A percentile compares a stretch with the other conserved stretches of the same genome.
Conservation (phyloP, 108 stramenopile genomes). For the Pinguiococcus pyrenoidosus region DNA sequence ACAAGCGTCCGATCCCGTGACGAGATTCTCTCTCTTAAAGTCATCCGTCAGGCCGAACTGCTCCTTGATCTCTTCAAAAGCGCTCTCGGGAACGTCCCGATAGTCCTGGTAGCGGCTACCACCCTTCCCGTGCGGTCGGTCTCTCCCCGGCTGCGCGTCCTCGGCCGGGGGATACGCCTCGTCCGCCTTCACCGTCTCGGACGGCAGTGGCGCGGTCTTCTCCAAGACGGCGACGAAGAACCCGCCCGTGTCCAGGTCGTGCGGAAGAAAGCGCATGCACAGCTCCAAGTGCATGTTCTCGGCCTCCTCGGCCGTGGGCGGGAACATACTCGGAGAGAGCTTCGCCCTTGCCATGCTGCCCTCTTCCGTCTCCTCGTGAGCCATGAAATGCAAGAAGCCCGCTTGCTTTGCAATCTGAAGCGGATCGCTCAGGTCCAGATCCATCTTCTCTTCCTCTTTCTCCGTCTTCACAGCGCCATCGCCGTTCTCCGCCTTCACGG, state of each 20-base stretch:
- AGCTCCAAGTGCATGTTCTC: constrained; percentile 40
- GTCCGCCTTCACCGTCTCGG: neutral
- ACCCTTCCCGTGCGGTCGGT: neutral
- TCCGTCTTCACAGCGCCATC: neutral
- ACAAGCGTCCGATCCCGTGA: no score
- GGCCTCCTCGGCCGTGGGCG: constrained; percentile 8
- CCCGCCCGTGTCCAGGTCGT: constrained; percentile 94
- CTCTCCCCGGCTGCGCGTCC: neutral
- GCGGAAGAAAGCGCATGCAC: constrained; percentile 82
- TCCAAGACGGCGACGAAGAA: constrained; percentile 86
- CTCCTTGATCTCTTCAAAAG: neutral
- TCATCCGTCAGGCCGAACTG: no score
- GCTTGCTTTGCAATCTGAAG: constrained; percentile 12
- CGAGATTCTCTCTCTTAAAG: no score
- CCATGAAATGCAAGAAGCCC: constrained; percentile 12
- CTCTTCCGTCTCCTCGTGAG: constrained; percentile 12
- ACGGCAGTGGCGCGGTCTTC: constrained; percentile 37
- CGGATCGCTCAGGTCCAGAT: constrained; percentile 1
- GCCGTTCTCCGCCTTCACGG: neutral
- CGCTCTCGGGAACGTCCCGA: neutral
- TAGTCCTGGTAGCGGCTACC: neutral
- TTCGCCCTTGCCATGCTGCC: neutral
- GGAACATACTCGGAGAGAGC: constrained; percentile 30
- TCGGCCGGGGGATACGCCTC: neutral
- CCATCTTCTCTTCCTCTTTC: neutral